A percentile compares a stretch with the other conserved stretches of the same genome.
phyloP scores from a whole-genome alignment of 2,329 filamentous ascomycete genomes.

The Pestalotiopsis sp. region DNA sequence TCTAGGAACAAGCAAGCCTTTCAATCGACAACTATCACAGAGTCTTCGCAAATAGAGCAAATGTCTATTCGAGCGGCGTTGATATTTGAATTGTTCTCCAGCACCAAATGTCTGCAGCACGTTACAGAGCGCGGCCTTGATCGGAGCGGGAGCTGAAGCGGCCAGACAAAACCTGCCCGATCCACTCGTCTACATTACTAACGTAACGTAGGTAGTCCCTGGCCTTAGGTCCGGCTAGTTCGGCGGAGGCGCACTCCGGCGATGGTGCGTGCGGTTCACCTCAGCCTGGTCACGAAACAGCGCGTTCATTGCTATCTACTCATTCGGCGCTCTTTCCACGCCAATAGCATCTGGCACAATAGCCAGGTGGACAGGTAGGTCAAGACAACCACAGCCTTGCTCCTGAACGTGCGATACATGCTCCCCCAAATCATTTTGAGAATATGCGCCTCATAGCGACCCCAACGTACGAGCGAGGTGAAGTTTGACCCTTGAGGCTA shows the following conservation, averaged over 20 bases:
- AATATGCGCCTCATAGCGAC: not conserved
- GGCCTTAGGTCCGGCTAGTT: conserved; percentile 7
- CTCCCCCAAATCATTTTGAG: not conserved
- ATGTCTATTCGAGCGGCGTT: not conserved
- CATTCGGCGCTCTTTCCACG: not conserved
- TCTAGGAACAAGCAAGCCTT: not conserved
- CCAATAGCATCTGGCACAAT: not conserved
- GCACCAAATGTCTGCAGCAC: not conserved
- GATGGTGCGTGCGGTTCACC: not conserved
- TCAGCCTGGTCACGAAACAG: not conserved
- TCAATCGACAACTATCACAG: not conserved
- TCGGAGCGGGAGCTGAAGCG: not conserved
- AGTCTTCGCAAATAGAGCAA: not conserved
- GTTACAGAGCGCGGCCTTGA: not conserved
- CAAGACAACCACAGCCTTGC: not conserved
- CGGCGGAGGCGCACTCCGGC: conserved; percentile 5
- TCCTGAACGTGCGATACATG: not conserved
- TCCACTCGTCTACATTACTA: not conserved
- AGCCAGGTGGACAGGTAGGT: not conserved
- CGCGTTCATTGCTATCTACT: not conserved
- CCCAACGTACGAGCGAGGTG: not conserved
- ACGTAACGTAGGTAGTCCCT: not conserved
- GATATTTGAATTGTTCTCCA: not conserved
- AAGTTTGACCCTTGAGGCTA: not conserved
- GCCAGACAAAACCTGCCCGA: not conserved